A percentile compares a stretch with the other conserved stretches of the same genome.
phyloP scores from a whole-genome alignment of 2,329 filamentous ascomycete species.

The Hirsutella minnesotensis region DNA sequence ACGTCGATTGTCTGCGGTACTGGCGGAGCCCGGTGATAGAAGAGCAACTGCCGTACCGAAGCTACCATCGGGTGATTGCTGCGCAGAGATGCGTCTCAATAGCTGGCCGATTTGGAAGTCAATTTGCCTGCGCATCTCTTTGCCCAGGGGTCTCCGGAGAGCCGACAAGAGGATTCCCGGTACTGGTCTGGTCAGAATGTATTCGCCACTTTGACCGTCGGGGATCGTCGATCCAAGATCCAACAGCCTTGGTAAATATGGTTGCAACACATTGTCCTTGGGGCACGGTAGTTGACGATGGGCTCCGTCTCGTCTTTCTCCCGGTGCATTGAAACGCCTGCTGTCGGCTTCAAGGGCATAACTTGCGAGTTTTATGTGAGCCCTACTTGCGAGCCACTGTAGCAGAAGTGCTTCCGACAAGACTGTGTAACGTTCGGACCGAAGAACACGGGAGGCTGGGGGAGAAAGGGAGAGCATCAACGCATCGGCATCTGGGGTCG shows the following conservation, averaged over 20 bases:
- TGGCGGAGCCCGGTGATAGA: slow-evolving; percentile 3
- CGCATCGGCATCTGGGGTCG: slow-evolving; percentile 25
- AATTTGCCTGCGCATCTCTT: slow-evolving; percentile 22
- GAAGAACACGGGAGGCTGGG: slow-evolving; percentile 28
- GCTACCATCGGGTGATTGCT: slow-evolving; percentile 31
- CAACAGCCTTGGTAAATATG: slow-evolving; percentile 28
- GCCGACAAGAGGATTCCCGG: slow-evolving; percentile 25
- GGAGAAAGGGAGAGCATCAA: slow-evolving; percentile 32
- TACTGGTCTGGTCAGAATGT: slow-evolving; percentile 28
- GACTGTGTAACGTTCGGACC: slow-evolving; percentile 32
- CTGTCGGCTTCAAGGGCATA: too few relatives aligned
- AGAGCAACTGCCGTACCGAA: slow-evolving; percentile 29
- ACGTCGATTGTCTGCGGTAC: not conserved
- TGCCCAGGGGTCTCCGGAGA: slow-evolving; percentile 19
- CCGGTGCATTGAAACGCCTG: too few relatives aligned
- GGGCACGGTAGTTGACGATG: not conserved
- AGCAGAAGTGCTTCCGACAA: slow-evolving; percentile 32
- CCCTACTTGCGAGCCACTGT: slow-evolving; percentile 28
- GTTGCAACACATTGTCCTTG: slow-evolving; percentile 10
- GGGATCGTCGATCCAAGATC: slow-evolving; percentile 20
- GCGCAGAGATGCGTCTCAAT: slow-evolving; percentile 28
- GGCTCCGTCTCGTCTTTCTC: not conserved
- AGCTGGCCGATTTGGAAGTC: slow-evolving; percentile 36
- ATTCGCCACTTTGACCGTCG: slow-evolving; percentile 21
- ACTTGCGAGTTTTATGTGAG: too few relatives aligned